Base-by-base conservation (phyloP, 2,329 filamentous ascomycete species). In the Alternaria gansuensis region DNA sequence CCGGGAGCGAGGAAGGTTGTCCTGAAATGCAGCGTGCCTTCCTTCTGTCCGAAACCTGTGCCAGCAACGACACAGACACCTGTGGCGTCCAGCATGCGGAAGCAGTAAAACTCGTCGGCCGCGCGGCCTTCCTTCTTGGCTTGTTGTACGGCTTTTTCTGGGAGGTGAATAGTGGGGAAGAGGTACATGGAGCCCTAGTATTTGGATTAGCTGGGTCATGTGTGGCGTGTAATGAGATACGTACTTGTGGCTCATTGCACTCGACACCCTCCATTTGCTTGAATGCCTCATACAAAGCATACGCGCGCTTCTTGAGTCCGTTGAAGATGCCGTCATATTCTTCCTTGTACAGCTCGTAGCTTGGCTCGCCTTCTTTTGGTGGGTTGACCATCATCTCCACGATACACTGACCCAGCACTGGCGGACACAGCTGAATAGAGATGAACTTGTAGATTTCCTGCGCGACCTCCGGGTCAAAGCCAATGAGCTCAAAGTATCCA, bases 381-480 rank as follows among this genome's bases (percentile, higher is more conserved):
- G 95, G 95, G 84, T 98, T 97, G 73, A 97, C 93, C 94, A 98
- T 97, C 77, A 97, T 83, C 82, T 98, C 95, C 62, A 99, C 91
- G 46, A 98, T 85, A 81, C 95, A 98, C 84, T 99, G 95, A 60
- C 93, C 94, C 67, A 97, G 87, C 70, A 99, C 95, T 26, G 95
- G 94, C 50, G 95, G 90, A 81, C 95, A 99, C 67, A 99, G 89
- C 82, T 91, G 94, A 82, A 99, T 98, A 77, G 90, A 95, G 75
- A 98, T 90, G 78, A 97, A 97, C 83, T 99, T 99, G 88, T 98
- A 98, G 79, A 99, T 93, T 82, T 98, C 90, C 66, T 90, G 91
- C 74, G 91, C 89, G 66, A 99, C 95, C 73, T 90, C 84, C 10
- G 87, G 81, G 76, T 96, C 88, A 78, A 99, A 97, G 69, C 92